A percentile compares a stretch with the other conserved stretches of the same genome.
These are phyloP conservation scores for Hypoxylon sp. DNA, from an alignment of 2,329 filamentous ascomycete species.

Conservation along the genomic window DNA sequence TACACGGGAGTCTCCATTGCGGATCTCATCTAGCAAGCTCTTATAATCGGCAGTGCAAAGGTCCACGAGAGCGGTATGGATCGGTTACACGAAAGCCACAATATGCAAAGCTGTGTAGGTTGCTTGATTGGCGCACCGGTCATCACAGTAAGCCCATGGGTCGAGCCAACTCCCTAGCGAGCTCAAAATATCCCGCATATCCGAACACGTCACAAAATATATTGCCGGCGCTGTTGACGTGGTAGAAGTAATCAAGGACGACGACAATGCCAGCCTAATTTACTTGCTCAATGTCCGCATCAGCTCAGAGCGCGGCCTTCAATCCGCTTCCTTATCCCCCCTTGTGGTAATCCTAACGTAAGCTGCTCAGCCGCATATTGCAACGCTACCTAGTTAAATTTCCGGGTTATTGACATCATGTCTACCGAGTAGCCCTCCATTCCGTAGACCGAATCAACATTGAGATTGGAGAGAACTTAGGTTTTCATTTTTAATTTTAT, in stretches of 20 bases:
- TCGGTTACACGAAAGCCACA: slow-evolving; percentile 38
- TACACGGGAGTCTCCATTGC: slow-evolving; percentile 31
- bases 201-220: slow-evolving; percentile 44
- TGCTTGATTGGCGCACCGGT: slow-evolving; percentile 36
- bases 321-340: background rate
- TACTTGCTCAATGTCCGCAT: slow-evolving; percentile 34
- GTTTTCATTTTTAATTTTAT: slow-evolving; percentile 6
- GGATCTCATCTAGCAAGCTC: slow-evolving; percentile 34
- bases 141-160: slow-evolving; percentile 46
- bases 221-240: slow-evolving; percentile 36
- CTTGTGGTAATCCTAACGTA: slow-evolving; percentile 29
- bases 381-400: slow-evolving; percentile 32
- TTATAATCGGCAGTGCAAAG: slow-evolving; percentile 28
- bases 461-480: slow-evolving; percentile 19
- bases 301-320: slow-evolving; percentile 6
- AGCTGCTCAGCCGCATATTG: slow-evolving; percentile 45
- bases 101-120: slow-evolving; percentile 27
- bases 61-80: slow-evolving; percentile 17
- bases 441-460: slow-evolving; percentile 9
- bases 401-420: slow-evolving; percentile 33
- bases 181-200: slow-evolving; percentile 35
- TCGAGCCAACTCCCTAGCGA: slow-evolving; percentile 22
- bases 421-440: slow-evolving; percentile 31
- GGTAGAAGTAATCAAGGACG: slow-evolving; percentile 17
- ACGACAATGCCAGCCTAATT: slow-evolving; percentile 16